Evolutionary conservation across 2,329 filamentous ascomycete species (phyloP), one percentile per base, ranked within the genome.

Genomic region (Beauveria varroae): DNA sequence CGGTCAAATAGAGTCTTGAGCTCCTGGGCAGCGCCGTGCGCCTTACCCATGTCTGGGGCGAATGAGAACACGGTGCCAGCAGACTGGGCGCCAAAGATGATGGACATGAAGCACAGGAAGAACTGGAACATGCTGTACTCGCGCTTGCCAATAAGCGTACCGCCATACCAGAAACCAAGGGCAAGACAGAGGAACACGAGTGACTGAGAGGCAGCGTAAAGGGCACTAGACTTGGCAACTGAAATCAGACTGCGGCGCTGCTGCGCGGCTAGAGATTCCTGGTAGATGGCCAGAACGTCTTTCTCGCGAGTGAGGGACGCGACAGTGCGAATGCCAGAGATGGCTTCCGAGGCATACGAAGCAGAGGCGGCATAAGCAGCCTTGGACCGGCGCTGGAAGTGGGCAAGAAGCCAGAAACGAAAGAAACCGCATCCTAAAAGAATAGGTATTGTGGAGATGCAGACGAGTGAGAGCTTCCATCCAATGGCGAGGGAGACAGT

Each of bases 81-180:
- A 4, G 92, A 95, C 73, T 98, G 93, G 0, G 92, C 89, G 60
- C 93, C 91, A 69, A 96, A 97, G 68, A 97, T 89, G 68, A 98
- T 84, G 51, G 91, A 83, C 63, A 88, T 86, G 76, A 96, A 97
- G 69, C 90, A 92, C 52, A 96, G 80, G 76, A 97, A 98, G 81
- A 98, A 98, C 67, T 93, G 88, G 73, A 93, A 93, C 68, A 91
- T 81, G 65, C 75, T 73, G 72, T 95, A 93, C 71, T 96, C 89
- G 53, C 75, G 70, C 61, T 82, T 81, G 24, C 82, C 86, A 58
- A 96, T 88, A 37, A 95, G 78, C 0, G 81, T 89, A 30, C 91
- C 90, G 63, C 92, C 92, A 68, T 95, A 96, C 91, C 91, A 97
- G 79, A 97, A 97, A 2, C 89, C 91, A 4, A 97, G 84, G 0